Base-by-base conservation (phyloP, 768 basidiomycete genomes). In the Neoboletus magnificus region DNA sequence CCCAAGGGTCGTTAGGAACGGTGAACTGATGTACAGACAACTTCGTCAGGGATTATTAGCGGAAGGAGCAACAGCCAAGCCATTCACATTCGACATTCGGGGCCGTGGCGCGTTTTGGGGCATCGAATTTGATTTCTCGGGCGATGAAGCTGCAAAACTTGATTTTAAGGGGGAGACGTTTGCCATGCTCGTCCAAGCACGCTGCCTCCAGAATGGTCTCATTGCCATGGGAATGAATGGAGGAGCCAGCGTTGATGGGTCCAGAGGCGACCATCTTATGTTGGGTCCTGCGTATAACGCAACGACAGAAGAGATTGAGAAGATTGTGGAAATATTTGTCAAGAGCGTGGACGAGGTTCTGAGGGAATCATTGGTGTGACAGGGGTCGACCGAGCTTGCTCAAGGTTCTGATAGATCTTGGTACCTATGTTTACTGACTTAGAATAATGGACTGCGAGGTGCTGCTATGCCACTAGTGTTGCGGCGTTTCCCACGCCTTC, bases 71-170 rank as follows among this genome's bases (percentile, higher is more conserved):
- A 64, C 75, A 42, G 81, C 86, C 35, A 80, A 82, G 27, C 86
- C 85, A 1, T 87, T 80, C 66, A 79, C 82, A 5, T 90, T 86
- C 64, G 91, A 93, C 66, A 82, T 93, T 56, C 86, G 93, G 29
- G 93, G 93, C 11, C 83, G 83, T 20, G 93, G 93, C 33, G 80
- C 84, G 29, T 91, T 93, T 74, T 93, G 88, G 87, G 87, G 77
- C 23, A 73, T 94, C 51, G 92, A 94, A 66, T 93, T 91, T 58
- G 89, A 92, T 61, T 84, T 89, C 58, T 76, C 77, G 5, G 68
- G 66, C 16, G 65, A 71, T 13, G 74, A 77, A 52, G 77, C 74
- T 11, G 55, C 69, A 36, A 68, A 69, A n/a, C 48, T 82, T 18
- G 74, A 83, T 55, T 78, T 88, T 55, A 76, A 77, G 60, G 79